Base-by-base conservation (phyloP, 2,329 filamentous ascomycete genomes). In the Pseudogymnoascus sp. region DNA sequence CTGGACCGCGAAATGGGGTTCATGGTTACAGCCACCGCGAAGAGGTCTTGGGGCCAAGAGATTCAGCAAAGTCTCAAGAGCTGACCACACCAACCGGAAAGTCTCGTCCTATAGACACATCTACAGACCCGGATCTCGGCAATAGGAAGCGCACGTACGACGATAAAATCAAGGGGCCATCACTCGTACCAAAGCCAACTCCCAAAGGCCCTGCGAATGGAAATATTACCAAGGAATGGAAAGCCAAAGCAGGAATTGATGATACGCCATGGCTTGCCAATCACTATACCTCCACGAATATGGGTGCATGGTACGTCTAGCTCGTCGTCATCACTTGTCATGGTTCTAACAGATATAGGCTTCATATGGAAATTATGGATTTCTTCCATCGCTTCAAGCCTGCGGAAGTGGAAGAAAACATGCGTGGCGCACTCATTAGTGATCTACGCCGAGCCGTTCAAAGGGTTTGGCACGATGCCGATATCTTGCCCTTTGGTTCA, bases 351-450 rank as follows among this genome's bases (percentile, higher is more conserved):
- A 48, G 65, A 8, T 62, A 51, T 65, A 92, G 90, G 74, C 78
- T 99, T 27, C 92, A 97, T 74, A 91, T 92, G 70, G 94, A 99
- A 74, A 87, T 97, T 44, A 78, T 89, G 31, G 90, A 95, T 69
- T 97, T 97, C 72, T 95, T 92, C 72, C 80, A 92, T 36, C 95
- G 88, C 72, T 88, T 96, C 33, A 85, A 83, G 65, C 94, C 94
- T 2, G 82, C 84, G 51, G 75, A 83, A 2, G 94, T 89, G 68
- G 94, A 99, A 74, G 81, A 92, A 65, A 78, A 80, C 2, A 84
- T 96, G 61, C 90, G 94, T 8, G 75, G 81, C 17, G 83, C 89
- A 55, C 77, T 99, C 12, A 81, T 97, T 35, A 76, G 84, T 2
- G 86, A 91, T 15, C 78, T 97, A 1, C 80, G 85, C 59, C 71